Base-by-base conservation (phyloP, 129 eudicot genomes). In the Helichrysum umbraculigerum region DNA sequence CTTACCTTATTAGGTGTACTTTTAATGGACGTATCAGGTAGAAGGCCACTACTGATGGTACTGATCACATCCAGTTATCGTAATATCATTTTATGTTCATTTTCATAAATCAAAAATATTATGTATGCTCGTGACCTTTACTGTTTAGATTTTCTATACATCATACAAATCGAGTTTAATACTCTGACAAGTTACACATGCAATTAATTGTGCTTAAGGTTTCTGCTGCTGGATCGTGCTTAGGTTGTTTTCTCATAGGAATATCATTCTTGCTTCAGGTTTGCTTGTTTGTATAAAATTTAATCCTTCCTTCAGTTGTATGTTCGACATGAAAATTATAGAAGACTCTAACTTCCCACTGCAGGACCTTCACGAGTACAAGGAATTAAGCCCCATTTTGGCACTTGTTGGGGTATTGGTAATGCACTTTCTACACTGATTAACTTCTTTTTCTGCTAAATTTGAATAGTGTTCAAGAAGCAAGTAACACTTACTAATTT, bases 351-450 rank as follows among this genome's bases (percentile, higher is more conserved):
- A 21, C n/a, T 50, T 50, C 4, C 56, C 56, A 12, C 56, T 50
- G 56, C 56, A 50, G 56, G 91, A 87, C 20, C 86, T 81, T 76
- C 87, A 81, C 42, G 72, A 70, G 70, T 66, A 77, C 71, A 78
- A 76, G 37, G 87, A 68, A 41, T 80, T 78, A 68, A 90, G 95
- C 77, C 98, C 98, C 44, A 37, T 71, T 62, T 75, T 93, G 83
- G 98, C 97, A 50, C 85, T 93, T 58, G 72, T 76, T 7, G 98
- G 96, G 59, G 90, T 93, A 71, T 73, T 92, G 96, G 96, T 92
- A 88, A 81, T 47, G 84, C 77, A 69, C 19, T 74, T 81, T n/a
- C 9, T n/a, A 44, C 54, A 33, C 60, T 6, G 42, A 37, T 37
- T 10, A 37, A 0, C 22, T 80, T 65, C 56, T 17, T 20, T 19